Base-by-base conservation (phyloP, 1,284 basidiomycete species). In the Coniferiporia sulphurascens region DNA sequence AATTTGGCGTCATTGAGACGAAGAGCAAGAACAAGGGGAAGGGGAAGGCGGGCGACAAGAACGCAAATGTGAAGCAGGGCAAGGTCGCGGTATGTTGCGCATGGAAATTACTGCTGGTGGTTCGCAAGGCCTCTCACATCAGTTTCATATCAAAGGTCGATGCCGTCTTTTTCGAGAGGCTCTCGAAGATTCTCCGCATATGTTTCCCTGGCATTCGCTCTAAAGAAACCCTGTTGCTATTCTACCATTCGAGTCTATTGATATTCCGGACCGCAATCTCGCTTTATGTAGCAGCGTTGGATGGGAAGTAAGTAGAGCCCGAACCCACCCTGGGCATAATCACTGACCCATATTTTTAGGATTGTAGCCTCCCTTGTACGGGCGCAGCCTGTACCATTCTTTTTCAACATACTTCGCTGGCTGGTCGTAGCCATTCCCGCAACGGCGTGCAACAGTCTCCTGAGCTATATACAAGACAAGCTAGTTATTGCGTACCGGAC, bases 331-430 rank as follows among this genome's bases (percentile, higher is more conserved):
- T 34, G 66, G 94, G 91, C 67, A 96, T 98, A 65, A 95, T 98
- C 0, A 93, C 94, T 1, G 44, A 46, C 3, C 1, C 9, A 17
- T 4, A n/a, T 46, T n/a, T 46, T 36, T 66, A 94, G 92, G 67
- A 96, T 99, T 66, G 96, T 99, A 0, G 93, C 94, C 1, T 93
- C 93, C 17, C 83, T 98, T 7, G 96, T 98, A n/a, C 87, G 94
- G 52, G 91, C 91, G 8, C 85, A 91, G 69, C 86, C 92, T 5
- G 68, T 80, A 10, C 79, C 88, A 55, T 98, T 98, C 76, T 79
- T 95, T 55, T 75, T 83, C 62, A 93, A 97, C 64, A 93, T 99
- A 62, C 74, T 89, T 21, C 83, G 86, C 59, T 99, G 96, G 96
- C 81, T 98, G 51, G 76, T 92, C 13, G 89, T 98, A 41, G 95